Evolutionary conservation across 1,284 basidiomycete genomes (phyloP), one percentile per base, ranked within the genome.

Genomic region (Taiwanofungus camphoratus): DNA sequence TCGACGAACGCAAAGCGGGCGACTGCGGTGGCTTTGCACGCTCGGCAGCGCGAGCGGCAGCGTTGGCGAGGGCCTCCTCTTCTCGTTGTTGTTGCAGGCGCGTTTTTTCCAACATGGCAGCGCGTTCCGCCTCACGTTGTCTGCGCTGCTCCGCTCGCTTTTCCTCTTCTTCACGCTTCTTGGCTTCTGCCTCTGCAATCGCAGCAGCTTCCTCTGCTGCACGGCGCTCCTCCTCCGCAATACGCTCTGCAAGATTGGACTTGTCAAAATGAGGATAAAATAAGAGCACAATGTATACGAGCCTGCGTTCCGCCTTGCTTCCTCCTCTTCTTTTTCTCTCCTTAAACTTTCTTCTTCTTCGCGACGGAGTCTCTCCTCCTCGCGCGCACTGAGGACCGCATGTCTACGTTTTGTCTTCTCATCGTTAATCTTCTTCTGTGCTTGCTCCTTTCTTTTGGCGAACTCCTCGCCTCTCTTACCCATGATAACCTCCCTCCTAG

Each of bases 341-440:
- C 52, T 60, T 51, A 50, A 57, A 50, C 62, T 63, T 52, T 78
- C 81, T 60, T 77, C 74, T 57, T 74, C 73, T 49, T 73, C 69
- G 32, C 40, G 42, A 42, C 64, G 64, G 42, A 61, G 50, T 42
- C 71, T 65, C 62, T 83, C 80, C 51, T 77, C 76, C 59, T 83
- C 86, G 51, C 73, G 71, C 49, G 71, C 63, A 52, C 75, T 73
- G 31, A 81, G 51, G 27, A 87, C 62, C 9, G 68, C 65, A 45
- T 69, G 73, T 50, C 71, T 71, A 56, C 84, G 75, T 71, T 83
- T 84, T 40, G 76, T 76, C 73, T 94, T 96, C 67, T 95, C 94
- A 58, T 87, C 79, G 52, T 84, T 85, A 53, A 93, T 84, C 74
- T 86, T 91, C 60, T 68, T 70, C 50, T 69, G 57, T 3, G 92